phyloP scores from a whole-genome alignment of 75 land plant genomes.

The Azolla pinnata region DNA sequence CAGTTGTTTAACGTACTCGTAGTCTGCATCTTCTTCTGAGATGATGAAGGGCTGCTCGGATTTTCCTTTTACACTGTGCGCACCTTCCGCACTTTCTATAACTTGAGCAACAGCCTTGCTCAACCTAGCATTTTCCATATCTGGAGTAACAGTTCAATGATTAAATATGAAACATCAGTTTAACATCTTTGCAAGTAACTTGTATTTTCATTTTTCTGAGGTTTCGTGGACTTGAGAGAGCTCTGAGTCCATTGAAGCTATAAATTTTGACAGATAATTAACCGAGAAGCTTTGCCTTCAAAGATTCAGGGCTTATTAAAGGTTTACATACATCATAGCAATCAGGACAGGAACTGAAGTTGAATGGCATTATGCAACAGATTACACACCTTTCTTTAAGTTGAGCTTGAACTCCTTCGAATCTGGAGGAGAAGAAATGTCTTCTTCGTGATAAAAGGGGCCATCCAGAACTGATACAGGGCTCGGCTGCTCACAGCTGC shows the following conservation, averaged over 20 bases:
- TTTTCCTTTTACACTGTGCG: slow-evolving; percentile 5
- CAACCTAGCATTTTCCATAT: too few relatives aligned
- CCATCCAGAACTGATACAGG: slow-evolving; percentile 86
- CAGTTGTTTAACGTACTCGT: background rate
- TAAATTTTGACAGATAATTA: background rate
- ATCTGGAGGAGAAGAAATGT: slow-evolving; percentile 38
- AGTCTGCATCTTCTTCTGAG: background rate
- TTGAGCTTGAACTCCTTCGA: slow-evolving; percentile 43
- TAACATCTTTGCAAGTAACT: background rate
- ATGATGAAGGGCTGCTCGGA: background rate
- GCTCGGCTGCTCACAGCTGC: slow-evolving; percentile 56
- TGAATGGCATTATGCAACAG: background rate
- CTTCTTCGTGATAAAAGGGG: slow-evolving; percentile 41
- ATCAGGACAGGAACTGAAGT: background rate
- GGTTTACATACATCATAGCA: background rate
- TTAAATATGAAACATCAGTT: background rate
- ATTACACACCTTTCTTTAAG: slow-evolving; percentile 42
- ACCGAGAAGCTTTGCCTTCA: background rate
- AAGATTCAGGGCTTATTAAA: background rate
- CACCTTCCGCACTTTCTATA: background rate
- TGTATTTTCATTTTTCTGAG: background rate
- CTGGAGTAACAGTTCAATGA: too few relatives aligned
- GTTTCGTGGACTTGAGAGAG: background rate
- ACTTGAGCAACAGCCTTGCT: too few relatives aligned
- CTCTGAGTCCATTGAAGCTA: background rate